Evolutionary conservation across 2,329 filamentous ascomycete species (phyloP), one percentile per base, ranked within the genome.

Genomic region (Ophiosphaerella narmari): DNA sequence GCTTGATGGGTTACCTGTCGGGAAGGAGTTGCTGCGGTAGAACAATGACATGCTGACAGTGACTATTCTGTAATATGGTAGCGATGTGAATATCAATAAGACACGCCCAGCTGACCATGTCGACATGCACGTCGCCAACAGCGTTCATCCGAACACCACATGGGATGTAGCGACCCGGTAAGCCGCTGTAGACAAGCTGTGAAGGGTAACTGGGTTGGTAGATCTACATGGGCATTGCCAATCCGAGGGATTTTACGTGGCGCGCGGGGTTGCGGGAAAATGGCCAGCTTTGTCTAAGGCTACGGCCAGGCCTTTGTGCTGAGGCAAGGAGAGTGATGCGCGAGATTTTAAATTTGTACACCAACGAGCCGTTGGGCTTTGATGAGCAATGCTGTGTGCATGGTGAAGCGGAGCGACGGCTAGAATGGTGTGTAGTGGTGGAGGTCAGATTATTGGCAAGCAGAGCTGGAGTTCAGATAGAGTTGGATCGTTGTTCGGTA

Each of bases 401-500:
- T 3, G 26, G 26, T 11, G 11, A 29, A 29, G 26, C 26, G 1
- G 26, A 29, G 7, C 2, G 11, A 6, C 7, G 6, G 26, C 26
- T 29, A 29, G 7, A 8, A 29, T 29, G 9, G 13, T 36, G 48
- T 45, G 48, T 18, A 43, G 51, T 43, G 39, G 9, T 33, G 26
- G 9, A 37, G 33, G 7, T 29, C 34, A 41, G 24, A 11, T 46
- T 35, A 29, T 18, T 37, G 39, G 39, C 32, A 41, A 41, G 38
- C 44, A 38, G 50, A 46, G 39, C 46, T 42, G 63, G 60, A 55
- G 69, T 73, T 62, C 55, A 62, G 64, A 67, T 72, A 73, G 65
- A 70, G 68, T 72, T 71, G 52, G 26, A 54, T 60, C 45, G 54
- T 65, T 40, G 58, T 56, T 68, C 67, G 67, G 66, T 70, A 66